Percentiles rank a stretch among this genome's conserved stretches.
Evolutionary conservation across 2,329 filamentous ascomycete genomes (phyloP).

Genomic region (Penicillium hesseltinei): DNA sequence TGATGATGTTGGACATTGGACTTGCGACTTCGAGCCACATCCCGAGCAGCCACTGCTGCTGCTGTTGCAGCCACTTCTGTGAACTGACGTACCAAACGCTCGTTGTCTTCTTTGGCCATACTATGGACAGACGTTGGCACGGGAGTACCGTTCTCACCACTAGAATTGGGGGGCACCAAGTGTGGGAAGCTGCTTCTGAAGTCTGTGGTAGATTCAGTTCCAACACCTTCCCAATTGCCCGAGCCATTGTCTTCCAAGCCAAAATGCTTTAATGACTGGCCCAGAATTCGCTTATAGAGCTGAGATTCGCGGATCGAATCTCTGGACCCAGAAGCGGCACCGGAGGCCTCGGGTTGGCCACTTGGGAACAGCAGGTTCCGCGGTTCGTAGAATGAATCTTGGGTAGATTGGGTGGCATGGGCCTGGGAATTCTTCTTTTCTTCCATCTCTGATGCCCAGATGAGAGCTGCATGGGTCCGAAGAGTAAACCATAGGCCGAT

Average conservation of each 20-base stretch:
- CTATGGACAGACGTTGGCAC: conserved; percentile 52
- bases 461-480: conserved; percentile 91
- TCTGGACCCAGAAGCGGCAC: conserved; percentile 50
- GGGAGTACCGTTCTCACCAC: conserved; percentile 40
- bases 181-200: conserved; percentile 55
- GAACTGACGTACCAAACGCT: conserved; percentile 76
- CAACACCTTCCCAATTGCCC: conserved; percentile 33
- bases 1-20: conserved; percentile 41
- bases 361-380: conserved; percentile 32
- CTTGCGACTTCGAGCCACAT: conserved; percentile 60
- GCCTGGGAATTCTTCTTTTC: conserved; percentile 62
- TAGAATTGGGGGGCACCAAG: conserved; percentile 70
- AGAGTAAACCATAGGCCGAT: conserved; percentile 95
- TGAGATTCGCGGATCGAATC: conserved; percentile 81
- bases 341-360: conserved; percentile 30
- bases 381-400: conserved; percentile 37
- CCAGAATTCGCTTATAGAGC: conserved; percentile 88
- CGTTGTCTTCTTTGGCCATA: conserved; percentile 78
- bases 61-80: conserved; percentile 92
- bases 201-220: conserved; percentile 22
- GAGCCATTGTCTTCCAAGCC: conserved; percentile 63
- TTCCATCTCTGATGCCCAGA: conserved; percentile 84
- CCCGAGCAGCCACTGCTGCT: conserved; percentile 79
- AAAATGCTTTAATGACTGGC: conserved; percentile 82
- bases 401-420: conserved; percentile 15